Conservation (phyloP, 352 stramenopile species). For the Globisporangium heterothallicum region DNA sequence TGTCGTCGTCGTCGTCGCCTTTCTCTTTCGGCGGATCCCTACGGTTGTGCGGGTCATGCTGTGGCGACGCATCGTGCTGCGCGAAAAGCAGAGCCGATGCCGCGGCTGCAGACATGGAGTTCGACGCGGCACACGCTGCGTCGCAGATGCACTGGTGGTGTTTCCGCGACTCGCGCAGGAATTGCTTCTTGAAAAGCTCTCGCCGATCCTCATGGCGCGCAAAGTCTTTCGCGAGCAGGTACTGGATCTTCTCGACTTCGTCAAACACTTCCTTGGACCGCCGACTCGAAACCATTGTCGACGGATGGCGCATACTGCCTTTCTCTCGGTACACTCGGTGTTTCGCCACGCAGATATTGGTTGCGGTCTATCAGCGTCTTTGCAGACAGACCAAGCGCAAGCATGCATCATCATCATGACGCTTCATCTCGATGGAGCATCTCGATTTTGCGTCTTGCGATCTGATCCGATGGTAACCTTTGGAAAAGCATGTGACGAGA, state of each 20-base stretch:
- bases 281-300: neutral
- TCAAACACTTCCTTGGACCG: slow-evolving; percentile 38
- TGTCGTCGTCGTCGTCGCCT: neutral
- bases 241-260: slow-evolving; percentile 29
- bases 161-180: slow-evolving; percentile 40
- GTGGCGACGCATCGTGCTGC: slow-evolving; percentile 9
- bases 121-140: slow-evolving; percentile 20
- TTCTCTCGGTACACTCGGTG: no score
- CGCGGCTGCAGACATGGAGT: slow-evolving; percentile 14
- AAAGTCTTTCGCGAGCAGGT: slow-evolving; percentile 36
- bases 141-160: slow-evolving; percentile 48
- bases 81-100: slow-evolving; percentile 32
- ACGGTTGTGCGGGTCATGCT: neutral
- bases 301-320: neutral
- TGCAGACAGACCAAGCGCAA: neutral
- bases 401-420: no score
- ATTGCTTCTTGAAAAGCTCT: slow-evolving; percentile 49
- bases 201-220: slow-evolving; percentile 39
- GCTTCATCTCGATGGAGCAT: no score
- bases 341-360: no score
- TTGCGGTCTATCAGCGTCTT: neutral
- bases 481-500: neutral
- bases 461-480: neutral
- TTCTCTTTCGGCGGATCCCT: neutral
- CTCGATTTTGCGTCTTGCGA: neutral